Conservation (phyloP, 2,329 filamentous ascomycete species). For the Tolypocladium sp. region DNA sequence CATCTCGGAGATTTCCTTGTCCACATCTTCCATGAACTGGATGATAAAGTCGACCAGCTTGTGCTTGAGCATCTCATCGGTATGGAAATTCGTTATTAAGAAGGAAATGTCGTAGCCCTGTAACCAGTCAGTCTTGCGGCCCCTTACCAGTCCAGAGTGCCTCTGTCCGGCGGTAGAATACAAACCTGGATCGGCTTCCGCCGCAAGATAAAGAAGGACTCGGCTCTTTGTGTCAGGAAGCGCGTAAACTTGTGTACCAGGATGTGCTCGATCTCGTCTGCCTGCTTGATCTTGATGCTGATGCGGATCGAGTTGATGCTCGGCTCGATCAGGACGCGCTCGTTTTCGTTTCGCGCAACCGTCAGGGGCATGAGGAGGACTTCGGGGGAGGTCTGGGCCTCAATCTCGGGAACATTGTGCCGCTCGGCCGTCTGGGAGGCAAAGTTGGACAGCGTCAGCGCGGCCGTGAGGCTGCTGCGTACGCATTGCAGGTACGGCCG, state of each 20-base stretch:
- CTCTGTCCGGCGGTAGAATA: not conserved
- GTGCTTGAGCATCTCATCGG: conserved; percentile 97
- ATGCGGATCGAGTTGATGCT: conserved; percentile 95
- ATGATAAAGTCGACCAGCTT: conserved; percentile 99
- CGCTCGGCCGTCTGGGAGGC: conserved; percentile 93
- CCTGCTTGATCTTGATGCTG: conserved; percentile 98
- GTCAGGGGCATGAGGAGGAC: conserved; percentile 85
- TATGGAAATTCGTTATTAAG: conserved; percentile 97
- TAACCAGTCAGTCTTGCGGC: conserved; percentile 9
- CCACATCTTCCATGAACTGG: conserved; percentile 99
- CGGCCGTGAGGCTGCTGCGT: conserved; percentile 85
- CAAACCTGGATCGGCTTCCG: conserved; percentile 88
- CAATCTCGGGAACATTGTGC: conserved; percentile 96
- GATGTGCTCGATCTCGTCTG: conserved; percentile 97
- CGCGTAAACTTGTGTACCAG: conserved; percentile 97
- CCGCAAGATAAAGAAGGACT: conserved; percentile 92
- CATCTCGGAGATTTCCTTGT: conserved; percentile 99
- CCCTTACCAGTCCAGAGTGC: not conserved
- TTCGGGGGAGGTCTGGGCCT: conserved; percentile 87
- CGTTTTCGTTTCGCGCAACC: conserved; percentile 91
- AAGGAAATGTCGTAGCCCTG: conserved; percentile 98
- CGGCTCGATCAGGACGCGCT: conserved; percentile 91
- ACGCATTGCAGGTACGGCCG: conserved; percentile 95
- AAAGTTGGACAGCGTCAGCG: conserved; percentile 85
- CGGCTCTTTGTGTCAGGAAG: conserved; percentile 91